Base-by-base conservation (phyloP, 2,329 filamentous ascomycete genomes). In the Zymoseptoria ardabiliae region DNA sequence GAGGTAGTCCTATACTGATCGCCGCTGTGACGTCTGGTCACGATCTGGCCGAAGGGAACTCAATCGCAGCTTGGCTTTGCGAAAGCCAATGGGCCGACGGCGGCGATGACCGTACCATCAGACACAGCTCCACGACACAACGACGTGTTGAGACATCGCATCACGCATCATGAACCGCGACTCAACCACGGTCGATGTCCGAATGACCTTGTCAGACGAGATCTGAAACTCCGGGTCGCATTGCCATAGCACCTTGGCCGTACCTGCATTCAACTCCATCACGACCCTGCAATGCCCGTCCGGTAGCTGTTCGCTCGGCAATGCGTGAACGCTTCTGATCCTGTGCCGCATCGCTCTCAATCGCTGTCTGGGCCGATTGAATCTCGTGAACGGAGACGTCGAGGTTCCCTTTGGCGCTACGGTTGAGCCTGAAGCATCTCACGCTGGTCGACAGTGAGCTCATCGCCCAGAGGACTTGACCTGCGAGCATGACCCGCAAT, bases 401-500 rank as follows among this genome's bases (percentile, higher is more conserved):
- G 35, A n/a, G 35, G 13, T 45, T 13, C 11, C 10, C 17, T 45
- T 45, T n/a, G 35, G 35, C 35, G 11, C 35, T 13, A 45, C 35
- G 35, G 8, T 28, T 28, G 35, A 45, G 35, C 7, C 35, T 45
- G 2, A 45, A 45, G 35, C 13, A 45, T 45, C 35, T n/a, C 6
- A 7, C 35, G 35, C 35, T 17, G 10, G 35, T 45, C 35, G 17
- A n/a, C 35, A 7, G 35, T 13, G 35, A n/a, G 17, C 4, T 45
- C 5, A 45, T 17, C 11, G 35, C 35, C 13, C 4, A 17, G 35
- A 45, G 13, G 35, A n/a, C 35, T 13, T n/a, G 17, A 22, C 35
- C 35, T 23, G 41, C n/a, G 30, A 50, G 58, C 57, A 64, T 64
- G 62, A 64, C 62, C 45, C 60, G 60, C 53, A 64, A 64, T 62